Evolutionary conservation across 371 early-diverging fungal genomes (phyloP).

Genomic region (Mucor velutinosus): DNA sequence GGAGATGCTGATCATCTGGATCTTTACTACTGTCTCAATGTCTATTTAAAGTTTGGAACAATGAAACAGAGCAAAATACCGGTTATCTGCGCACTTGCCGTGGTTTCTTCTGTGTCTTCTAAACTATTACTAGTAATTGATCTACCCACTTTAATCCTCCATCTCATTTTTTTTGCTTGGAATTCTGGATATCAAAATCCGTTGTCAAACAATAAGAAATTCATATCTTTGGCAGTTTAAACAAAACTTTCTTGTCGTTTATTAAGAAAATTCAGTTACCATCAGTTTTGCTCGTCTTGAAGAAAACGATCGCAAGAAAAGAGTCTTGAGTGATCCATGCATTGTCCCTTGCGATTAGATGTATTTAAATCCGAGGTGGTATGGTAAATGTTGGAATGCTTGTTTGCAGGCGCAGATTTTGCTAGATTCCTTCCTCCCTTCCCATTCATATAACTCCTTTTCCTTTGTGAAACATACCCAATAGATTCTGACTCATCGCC

Average conservation of each 20-base stretch:
- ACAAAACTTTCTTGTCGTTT: neutral
- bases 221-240: neutral
- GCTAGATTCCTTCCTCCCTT: neutral
- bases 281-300: neutral
- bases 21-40: neutral
- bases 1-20: neutral
- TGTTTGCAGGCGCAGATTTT: neutral
- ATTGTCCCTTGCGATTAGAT: neutral
- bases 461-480: constrained; percentile 1
- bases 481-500: neutral
- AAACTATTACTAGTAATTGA: neutral
- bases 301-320: neutral
- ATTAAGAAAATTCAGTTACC: neutral
- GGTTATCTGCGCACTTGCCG: neutral
- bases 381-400: neutral
- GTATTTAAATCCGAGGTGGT: neutral
- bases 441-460: neutral
- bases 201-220: neutral
- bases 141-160: neutral
- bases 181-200: neutral
- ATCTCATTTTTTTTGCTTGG: neutral
- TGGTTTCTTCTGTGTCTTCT: neutral
- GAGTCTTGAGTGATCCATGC: neutral
- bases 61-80: neutral
- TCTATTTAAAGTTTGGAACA: neutral